These are phyloP conservation scores for Aureobasidium musti DNA, from an alignment of 2,329 filamentous ascomycete species.

Conservation along the genomic window DNA sequence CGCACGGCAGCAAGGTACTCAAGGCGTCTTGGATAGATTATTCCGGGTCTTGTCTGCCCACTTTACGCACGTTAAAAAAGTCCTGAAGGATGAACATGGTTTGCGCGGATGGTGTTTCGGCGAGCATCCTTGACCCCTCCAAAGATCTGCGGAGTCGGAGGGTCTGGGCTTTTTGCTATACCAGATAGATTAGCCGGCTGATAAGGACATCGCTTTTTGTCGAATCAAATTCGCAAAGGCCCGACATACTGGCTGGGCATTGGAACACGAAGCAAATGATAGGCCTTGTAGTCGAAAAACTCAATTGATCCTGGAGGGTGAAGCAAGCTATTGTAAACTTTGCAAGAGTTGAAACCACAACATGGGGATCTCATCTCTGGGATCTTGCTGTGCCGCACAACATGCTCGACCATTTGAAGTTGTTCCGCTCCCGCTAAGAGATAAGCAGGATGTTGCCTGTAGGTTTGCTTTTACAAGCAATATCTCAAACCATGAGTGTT, in stretches of 20 bases:
- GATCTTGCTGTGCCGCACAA: slow-evolving; percentile 4
- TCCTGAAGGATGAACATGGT: slow-evolving; percentile 9
- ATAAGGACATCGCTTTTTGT: slow-evolving; percentile 6
- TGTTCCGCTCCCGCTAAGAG: background rate
- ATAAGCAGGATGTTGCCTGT: slow-evolving; percentile 1
- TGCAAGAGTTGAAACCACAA: background rate
- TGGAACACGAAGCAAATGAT: background rate
- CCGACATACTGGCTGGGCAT: background rate
- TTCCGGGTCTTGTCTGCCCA: background rate
- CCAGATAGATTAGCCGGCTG: slow-evolving; percentile 15
- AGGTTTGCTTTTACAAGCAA: background rate
- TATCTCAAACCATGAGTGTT: background rate
- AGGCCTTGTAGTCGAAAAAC: background rate
- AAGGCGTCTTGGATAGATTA: slow-evolving; percentile 16
- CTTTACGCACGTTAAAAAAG: slow-evolving; percentile 3
- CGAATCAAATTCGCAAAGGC: background rate
- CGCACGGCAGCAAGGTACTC: background rate
- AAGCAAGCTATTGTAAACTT: background rate
- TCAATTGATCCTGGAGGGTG: background rate
- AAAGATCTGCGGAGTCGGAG: slow-evolving; percentile 9
- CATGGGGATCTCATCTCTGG: background rate
- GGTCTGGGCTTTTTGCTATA: slow-evolving; percentile 8
- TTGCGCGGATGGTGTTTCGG: background rate
- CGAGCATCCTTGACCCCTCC: background rate
- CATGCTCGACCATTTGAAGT: background rate